A percentile compares a stretch with the other conserved stretches of the same genome.
Evolutionary conservation across 2,329 filamentous ascomycete species (phyloP).

Genomic region (Xylariaceae sp.): DNA sequence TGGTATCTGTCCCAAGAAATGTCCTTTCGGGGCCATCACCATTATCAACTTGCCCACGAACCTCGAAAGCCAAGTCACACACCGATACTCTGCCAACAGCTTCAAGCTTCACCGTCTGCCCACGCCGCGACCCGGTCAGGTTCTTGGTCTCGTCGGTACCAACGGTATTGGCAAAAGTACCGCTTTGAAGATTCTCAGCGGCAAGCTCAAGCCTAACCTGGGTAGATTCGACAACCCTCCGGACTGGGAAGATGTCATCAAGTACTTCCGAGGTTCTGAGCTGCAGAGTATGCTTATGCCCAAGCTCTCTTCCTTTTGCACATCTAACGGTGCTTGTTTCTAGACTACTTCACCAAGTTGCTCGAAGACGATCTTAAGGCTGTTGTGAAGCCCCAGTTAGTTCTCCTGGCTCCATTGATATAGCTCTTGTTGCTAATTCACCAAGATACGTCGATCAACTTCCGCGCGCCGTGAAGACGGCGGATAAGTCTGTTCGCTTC

Average conservation of each 20-base stretch:
- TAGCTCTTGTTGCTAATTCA: constrained; percentile 1
- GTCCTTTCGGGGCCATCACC: constrained; percentile 95
- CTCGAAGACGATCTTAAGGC: constrained; percentile 96
- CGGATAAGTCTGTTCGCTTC: constrained; percentile 71
- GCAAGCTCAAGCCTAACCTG: constrained; percentile 97
- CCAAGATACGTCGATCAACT: constrained; percentile 86
- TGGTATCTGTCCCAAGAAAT: constrained; percentile 99
- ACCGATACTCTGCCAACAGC: constrained; percentile 98
- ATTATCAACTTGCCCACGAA: constrained; percentile 99
- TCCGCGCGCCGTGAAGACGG: constrained; percentile 79
- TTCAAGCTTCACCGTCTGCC: constrained; percentile 98
- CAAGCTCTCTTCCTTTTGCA: not conserved
- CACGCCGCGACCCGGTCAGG: constrained; percentile 91
- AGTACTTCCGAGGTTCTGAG: constrained; percentile 96
- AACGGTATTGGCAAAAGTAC: constrained; percentile 99
- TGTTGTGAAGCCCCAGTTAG: constrained; percentile 84
- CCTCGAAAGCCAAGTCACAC: constrained; percentile 95
- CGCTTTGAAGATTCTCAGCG: constrained; percentile 96
- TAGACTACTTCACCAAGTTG: constrained; percentile 98
- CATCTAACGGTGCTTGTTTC: constrained; percentile 14
- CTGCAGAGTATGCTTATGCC: constrained; percentile 60
- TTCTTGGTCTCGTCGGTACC: constrained; percentile 92
- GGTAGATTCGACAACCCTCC: constrained; percentile 93
- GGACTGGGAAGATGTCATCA: constrained; percentile 98
- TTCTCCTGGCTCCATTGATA: not conserved